A percentile compares a stretch with the other conserved stretches of the same genome.
These are phyloP conservation scores for Trichophyton schoenleinii DNA, from an alignment of 2,329 filamentous ascomycete genomes.

Conservation along the genomic window DNA sequence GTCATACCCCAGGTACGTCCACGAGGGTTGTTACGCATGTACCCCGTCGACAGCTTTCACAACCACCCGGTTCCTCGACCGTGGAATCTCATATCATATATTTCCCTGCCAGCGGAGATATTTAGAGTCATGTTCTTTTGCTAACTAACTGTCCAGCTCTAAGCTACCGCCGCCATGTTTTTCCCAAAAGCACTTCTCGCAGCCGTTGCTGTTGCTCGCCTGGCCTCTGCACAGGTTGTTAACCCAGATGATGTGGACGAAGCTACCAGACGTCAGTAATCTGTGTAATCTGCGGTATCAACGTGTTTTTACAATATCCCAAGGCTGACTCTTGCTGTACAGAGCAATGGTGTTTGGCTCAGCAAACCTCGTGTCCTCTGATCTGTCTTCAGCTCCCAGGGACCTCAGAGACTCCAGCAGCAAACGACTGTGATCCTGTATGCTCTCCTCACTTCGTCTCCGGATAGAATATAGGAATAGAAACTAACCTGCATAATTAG, in stretches of 20 bases:
- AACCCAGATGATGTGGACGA: constrained; percentile 27
- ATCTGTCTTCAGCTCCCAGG: constrained; percentile 33
- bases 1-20: constrained; percentile 1
- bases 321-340: constrained; percentile 1
- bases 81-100: constrained; percentile 3
- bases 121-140: not conserved
- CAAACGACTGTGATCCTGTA: constrained; percentile 33
- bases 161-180: not conserved
- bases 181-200: not conserved
- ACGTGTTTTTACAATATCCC: constrained; percentile 4
- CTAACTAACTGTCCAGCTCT: constrained; percentile 3
- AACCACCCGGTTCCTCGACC: not conserved
- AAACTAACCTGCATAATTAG: constrained; percentile 16
- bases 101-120: not conserved
- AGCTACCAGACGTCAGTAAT: constrained; percentile 25
- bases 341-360: constrained; percentile 34
- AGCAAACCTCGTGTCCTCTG: constrained; percentile 33
- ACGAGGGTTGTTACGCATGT: constrained; percentile 2
- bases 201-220: constrained; percentile 17
- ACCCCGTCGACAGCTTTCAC: not conserved
- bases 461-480: not conserved
- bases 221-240: constrained; percentile 28
- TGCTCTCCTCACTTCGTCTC: constrained; percentile 6
- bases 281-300: not conserved
- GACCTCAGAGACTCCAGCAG: constrained; percentile 22